A percentile compares a stretch with the other conserved stretches of the same genome.
Conservation (phyloP, 2,329 filamentous ascomycete genomes). For the Exophiala alcalophila region DNA sequence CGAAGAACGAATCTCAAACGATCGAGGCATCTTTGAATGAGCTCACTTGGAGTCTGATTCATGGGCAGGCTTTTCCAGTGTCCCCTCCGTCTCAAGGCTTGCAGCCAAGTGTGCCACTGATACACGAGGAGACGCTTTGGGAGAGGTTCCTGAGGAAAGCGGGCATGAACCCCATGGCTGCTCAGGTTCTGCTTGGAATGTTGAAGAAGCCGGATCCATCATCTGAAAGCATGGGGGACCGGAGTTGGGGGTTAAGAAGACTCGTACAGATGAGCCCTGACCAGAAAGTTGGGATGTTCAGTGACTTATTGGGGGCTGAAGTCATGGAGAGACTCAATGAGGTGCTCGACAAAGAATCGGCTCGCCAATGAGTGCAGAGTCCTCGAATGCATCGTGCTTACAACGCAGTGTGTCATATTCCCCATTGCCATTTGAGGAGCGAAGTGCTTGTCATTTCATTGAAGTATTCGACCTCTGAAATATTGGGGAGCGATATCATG, state of each 20-base stretch:
- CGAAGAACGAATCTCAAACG: not conserved
- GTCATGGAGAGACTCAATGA: slow-evolving; percentile 14
- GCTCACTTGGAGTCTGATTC: slow-evolving; percentile 44
- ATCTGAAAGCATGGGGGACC: not conserved
- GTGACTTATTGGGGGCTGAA: slow-evolving; percentile 16
- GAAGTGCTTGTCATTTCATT: too few relatives aligned
- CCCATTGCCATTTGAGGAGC: not conserved
- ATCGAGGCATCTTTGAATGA: slow-evolving; percentile 4
- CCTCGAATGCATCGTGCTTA: slow-evolving; percentile 1
- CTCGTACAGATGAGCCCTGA: slow-evolving; percentile 17
- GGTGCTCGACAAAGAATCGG: slow-evolving; percentile 9
- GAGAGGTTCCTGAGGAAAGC: slow-evolving; percentile 64
- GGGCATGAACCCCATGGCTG: slow-evolving; percentile 70
- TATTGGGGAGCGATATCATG: too few relatives aligned
- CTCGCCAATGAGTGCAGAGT: not conserved
- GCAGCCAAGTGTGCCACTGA: slow-evolving; percentile 38
- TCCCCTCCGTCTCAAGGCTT: slow-evolving; percentile 1
- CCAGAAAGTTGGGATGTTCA: slow-evolving; percentile 18
- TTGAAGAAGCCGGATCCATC: slow-evolving; percentile 10
- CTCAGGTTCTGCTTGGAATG: slow-evolving; percentile 58
- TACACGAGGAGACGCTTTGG: slow-evolving; percentile 62
- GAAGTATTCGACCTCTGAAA: too few relatives aligned
- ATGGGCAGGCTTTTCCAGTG: slow-evolving; percentile 33
- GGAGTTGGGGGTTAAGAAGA: slow-evolving; percentile 18
- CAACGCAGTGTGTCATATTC: not conserved